Evolutionary conservation across 148 eudicot genomes (phyloP).

Genomic region (Rhododendron vialii): DNA sequence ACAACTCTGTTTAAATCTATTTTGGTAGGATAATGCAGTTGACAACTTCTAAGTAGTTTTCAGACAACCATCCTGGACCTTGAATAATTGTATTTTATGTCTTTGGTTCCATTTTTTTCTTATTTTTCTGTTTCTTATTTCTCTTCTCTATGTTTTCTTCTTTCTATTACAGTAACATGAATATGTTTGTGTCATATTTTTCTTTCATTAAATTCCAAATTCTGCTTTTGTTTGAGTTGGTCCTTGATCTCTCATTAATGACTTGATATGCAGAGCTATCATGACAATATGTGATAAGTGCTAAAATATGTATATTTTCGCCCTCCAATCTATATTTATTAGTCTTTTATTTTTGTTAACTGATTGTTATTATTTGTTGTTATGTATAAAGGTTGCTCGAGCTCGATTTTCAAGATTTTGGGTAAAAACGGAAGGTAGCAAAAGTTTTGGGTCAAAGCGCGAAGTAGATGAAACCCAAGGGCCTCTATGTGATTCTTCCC

Average conservation of each 20-base stretch:
- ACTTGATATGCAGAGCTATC: constrained; percentile 49
- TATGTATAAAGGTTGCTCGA: no score
- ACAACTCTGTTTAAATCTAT: background rate
- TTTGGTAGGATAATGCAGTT: background rate
- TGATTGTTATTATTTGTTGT: no score
- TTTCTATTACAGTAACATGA: no score
- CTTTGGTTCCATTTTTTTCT: background rate
- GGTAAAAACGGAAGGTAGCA: no score
- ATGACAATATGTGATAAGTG: constrained; percentile 63
- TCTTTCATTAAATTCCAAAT: background rate
- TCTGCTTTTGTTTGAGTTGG: background rate
- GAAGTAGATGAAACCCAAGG: no score
- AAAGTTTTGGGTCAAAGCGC: no score
- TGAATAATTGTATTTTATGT: background rate
- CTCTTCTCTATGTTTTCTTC: background rate
- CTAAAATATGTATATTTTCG: no score
- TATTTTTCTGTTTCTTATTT: background rate
- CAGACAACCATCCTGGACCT: background rate
- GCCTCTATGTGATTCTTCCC: no score
- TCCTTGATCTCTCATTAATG: background rate
- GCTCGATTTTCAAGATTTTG: no score
- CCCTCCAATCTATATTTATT: no score
- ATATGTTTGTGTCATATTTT: background rate
- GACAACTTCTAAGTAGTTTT: background rate
- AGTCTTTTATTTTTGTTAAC: no score